Conservation (phyloP, 1,284 basidiomycete genomes). For the Sanghuangporus baumii region DNA sequence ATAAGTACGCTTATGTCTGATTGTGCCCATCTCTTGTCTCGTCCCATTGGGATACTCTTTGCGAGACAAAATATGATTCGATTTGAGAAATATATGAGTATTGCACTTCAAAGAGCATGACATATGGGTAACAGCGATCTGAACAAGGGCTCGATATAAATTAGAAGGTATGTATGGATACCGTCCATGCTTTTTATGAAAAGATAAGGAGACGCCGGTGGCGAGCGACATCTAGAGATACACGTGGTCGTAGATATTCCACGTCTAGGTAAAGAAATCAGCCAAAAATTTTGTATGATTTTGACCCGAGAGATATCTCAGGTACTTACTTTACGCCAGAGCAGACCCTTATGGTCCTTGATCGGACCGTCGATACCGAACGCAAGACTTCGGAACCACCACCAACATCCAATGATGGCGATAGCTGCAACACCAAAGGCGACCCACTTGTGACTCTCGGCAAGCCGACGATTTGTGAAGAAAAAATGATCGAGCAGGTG, state of each 20-base stretch:
- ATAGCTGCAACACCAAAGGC: conserved; percentile 60
- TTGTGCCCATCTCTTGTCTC: too few species aligned
- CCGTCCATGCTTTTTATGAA: background rate
- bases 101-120: background rate
- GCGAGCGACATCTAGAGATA: conserved; percentile 6
- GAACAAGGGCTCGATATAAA: background rate
- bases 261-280: conserved; percentile 10
- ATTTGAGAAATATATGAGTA: background rate
- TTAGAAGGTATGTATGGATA: background rate
- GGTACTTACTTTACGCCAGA: conserved; percentile 71
- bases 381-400: conserved; percentile 89
- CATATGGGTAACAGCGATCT: background rate
- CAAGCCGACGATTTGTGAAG: conserved; percentile 67
- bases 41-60: too few species aligned
- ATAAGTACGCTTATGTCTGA: too few species aligned
- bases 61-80: too few species aligned
- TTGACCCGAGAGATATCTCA: background rate
- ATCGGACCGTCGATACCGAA: conserved; percentile 88
- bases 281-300: background rate
- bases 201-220: background rate
- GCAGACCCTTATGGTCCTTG: conserved; percentile 69
- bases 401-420: conserved; percentile 74
- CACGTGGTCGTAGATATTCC: conserved; percentile 19
- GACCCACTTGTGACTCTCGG: conserved; percentile 60
- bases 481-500: conserved; percentile 92